These are phyloP conservation scores for Madurella fahalii DNA, from an alignment of 2,329 filamentous ascomycete genomes.

Conservation along the genomic window DNA sequence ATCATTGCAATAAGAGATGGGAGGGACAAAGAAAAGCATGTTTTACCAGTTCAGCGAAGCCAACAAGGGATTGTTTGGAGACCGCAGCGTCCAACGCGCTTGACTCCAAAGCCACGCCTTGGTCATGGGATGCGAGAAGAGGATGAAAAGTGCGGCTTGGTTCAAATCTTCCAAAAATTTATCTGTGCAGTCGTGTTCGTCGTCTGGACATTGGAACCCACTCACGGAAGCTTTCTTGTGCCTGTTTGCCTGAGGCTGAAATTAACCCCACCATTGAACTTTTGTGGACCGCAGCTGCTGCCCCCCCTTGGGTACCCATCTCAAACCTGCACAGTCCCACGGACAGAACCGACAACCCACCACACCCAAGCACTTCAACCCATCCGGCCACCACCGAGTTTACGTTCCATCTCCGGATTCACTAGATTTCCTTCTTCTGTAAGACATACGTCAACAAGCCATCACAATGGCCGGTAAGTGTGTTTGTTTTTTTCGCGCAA, in stretches of 20 bases:
- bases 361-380: neutral
- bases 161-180: neutral
- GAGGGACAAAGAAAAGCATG: constrained; percentile 9
- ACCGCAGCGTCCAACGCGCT: neutral
- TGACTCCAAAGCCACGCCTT: neutral
- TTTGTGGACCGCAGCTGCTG: constrained; percentile 5
- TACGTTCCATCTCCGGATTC: neutral
- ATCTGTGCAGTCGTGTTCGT: neutral
- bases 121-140: neutral
- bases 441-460: neutral
- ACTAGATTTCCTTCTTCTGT: neutral
- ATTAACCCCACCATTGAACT: constrained; percentile 19
- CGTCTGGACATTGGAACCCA: neutral
- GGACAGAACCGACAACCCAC: constrained; percentile 3
- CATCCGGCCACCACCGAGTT: neutral
- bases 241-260: constrained; percentile 19
- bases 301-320: constrained; percentile 13
- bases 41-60: constrained; percentile 1
- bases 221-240: neutral
- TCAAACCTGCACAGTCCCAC: constrained; percentile 11
- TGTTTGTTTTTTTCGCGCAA: neutral
- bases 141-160: neutral
- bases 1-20: constrained; percentile 41
- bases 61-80: neutral
- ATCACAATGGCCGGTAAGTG: constrained; percentile 23